Evolutionary conservation across 495 filamentous ascomycete genomes (phyloP), one percentile per base, ranked within the genome.

Genomic region (Penicillium subrubescens): DNA sequence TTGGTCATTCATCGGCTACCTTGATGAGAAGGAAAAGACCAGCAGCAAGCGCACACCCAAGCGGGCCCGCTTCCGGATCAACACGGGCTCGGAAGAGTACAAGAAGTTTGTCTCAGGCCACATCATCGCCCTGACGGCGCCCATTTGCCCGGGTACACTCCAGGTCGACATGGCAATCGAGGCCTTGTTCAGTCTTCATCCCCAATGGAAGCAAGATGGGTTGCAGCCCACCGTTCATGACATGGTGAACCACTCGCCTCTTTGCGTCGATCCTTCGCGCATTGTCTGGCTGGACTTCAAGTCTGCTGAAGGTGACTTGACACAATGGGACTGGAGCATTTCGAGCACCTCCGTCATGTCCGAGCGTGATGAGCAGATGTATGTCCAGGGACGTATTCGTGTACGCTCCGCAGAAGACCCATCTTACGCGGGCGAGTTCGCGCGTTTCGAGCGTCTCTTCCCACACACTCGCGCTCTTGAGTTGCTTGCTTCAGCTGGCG

Each of bases 161-260:
- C 65, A 82, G 59, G 59, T 85, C 2, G 77, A 82, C 41, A 81
- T 83, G 29, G 77, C 75, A 0, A 75, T 86, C n/a, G 82, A 86
- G 39, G 77, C 83, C 10, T 37, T 85, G 2, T 56, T 71, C 8
- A 79, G 73, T 41, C 59, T 88, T 0, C 70, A 63, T 54, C 69
- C 80, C 0, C 75, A 81, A 1, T 63, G 63, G 19, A 59, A 64
- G 6, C 57, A 57, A 0, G 62, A 56, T 0, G 64, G 21, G 8
- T 48, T 73, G 14, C 61, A 78, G 44, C 83, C 81, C 0, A 60
- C 74, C 31, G 64, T 85, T 8, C 71, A 68, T 12, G 64, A 77
- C 44, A 64, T 86, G 5, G 67, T 74, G 3, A 83, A 80, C 55
- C 76, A 83, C 15, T 65, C 76, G 5, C 81, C 83, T 0, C 75